Percentiles rank a stretch among this genome's conserved stretches.
These are phyloP conservation scores for Lodderomyces jiufengensis DNA, from an alignment of 1,139 yeast species.

Conservation along the genomic window DNA sequence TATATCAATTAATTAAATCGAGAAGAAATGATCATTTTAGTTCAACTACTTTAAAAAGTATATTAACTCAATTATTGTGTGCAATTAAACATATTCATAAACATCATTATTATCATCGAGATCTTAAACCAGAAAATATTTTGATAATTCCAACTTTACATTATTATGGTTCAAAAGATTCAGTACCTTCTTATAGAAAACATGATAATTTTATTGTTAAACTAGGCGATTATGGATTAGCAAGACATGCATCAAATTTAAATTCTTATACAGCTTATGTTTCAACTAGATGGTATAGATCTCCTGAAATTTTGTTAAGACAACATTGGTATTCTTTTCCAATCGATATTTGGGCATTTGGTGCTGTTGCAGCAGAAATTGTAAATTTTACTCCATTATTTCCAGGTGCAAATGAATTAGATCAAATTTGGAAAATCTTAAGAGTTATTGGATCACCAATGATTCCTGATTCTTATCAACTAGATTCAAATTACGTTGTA, in stretches of 20 bases:
- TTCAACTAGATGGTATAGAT: constrained; percentile 93
- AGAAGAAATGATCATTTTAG: constrained; percentile 53
- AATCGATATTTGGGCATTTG: constrained; percentile 94
- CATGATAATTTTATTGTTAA: constrained; percentile 62
- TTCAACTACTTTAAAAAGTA: constrained; percentile 56
- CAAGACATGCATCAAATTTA: constrained; percentile 56
- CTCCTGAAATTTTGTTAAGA: constrained; percentile 85
- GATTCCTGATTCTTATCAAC: constrained; percentile 7
- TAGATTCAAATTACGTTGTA: constrained; percentile 17
- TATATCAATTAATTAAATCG: constrained; percentile 66
- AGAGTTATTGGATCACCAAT: constrained; percentile 70
- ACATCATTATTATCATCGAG: constrained; percentile 78
- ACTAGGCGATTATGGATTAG: constrained; percentile 88
- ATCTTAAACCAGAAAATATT: constrained; percentile 75
- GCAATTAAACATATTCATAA: constrained; percentile 83
- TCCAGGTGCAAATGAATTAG: constrained; percentile 77
- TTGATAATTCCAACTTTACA: constrained; percentile 58
- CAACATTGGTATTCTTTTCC: constrained; percentile 66
- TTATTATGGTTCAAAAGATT: constrained; percentile 46
- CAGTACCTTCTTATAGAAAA: constrained; percentile 36
- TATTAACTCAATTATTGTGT: constrained; percentile 64
- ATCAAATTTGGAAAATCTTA: constrained; percentile 68
- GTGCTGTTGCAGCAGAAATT: constrained; percentile 78
- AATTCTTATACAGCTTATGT: constrained; percentile 75
- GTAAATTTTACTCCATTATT: constrained; percentile 75